Conservation (phyloP, 2,329 filamentous ascomycete genomes). For the Xylariaceae sp. region DNA sequence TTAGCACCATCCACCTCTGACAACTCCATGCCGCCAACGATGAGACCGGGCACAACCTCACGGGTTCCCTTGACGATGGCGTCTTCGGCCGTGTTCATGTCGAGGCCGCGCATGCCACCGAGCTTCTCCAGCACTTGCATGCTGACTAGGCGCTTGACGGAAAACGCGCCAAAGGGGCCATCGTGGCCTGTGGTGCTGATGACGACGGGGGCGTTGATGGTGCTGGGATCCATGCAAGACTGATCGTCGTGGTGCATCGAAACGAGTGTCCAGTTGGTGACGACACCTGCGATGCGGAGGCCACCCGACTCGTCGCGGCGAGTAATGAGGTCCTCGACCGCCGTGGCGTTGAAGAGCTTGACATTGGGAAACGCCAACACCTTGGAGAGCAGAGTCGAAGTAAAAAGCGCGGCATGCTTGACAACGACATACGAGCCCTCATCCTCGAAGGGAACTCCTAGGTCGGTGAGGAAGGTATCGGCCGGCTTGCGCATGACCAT, state of each 20-base stretch:
- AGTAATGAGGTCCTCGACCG: conserved; percentile 89
- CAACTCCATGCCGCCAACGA: conserved; percentile 93
- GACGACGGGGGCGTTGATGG: conserved; percentile 84
- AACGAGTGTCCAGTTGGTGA: conserved; percentile 94
- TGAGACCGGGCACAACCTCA: conserved; percentile 79
- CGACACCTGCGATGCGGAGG: conserved; percentile 77
- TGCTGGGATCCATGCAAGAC: conserved; percentile 96
- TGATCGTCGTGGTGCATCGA: conserved; percentile 83
- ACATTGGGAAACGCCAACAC: conserved; percentile 83
- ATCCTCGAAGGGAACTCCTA: conserved; percentile 81
- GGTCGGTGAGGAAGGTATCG: conserved; percentile 72
- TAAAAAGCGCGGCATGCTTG: conserved; percentile 91
- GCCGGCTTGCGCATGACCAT: conserved; percentile 96
- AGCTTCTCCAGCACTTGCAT: conserved; percentile 80
- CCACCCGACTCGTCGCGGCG: conserved; percentile 50
- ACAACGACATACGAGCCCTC: conserved; percentile 86
- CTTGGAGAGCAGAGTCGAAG: conserved; percentile 75
- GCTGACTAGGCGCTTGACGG: conserved; percentile 81
- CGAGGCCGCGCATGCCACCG: conserved; percentile 85
- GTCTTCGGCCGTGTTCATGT: conserved; percentile 89
- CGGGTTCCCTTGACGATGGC: conserved; percentile 89
- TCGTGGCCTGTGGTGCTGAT: conserved; percentile 91
- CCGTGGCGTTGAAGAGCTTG: conserved; percentile 93
- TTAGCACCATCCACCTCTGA: conserved; percentile 87
- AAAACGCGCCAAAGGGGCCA: conserved; percentile 85